These are phyloP conservation scores for Graphilbum sp. DNA, from an alignment of 2,329 filamentous ascomycete genomes.

Conservation along the genomic window DNA sequence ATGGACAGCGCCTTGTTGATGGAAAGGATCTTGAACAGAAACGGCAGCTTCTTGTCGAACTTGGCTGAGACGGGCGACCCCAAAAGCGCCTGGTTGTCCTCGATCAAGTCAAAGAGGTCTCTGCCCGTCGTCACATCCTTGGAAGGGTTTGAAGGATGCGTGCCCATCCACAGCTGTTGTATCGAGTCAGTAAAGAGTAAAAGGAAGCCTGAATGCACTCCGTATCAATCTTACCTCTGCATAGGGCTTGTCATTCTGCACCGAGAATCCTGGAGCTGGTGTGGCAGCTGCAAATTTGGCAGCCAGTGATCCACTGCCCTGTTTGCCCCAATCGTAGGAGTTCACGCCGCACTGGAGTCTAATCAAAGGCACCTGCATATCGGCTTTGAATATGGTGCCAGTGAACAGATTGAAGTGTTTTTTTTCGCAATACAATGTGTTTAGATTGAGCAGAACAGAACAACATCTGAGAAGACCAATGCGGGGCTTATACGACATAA, in stretches of 20 bases:
- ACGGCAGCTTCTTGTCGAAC: constrained; percentile 74
- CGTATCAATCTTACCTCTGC: constrained; percentile 56
- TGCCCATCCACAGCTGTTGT: constrained; percentile 98
- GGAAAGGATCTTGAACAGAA: constrained; percentile 94
- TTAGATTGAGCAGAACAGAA: too few relatives aligned
- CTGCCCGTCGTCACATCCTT: constrained; percentile 74
- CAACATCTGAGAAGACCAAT: too few relatives aligned
- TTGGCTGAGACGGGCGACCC: constrained; percentile 54
- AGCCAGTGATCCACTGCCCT: constrained; percentile 71
- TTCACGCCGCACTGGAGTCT: constrained; percentile 69
- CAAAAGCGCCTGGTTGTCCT: constrained; percentile 73
- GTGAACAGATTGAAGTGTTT: too few relatives aligned
- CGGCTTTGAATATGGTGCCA: not conserved
- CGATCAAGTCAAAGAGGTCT: constrained; percentile 70
- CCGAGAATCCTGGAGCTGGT: constrained; percentile 52
- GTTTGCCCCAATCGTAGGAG: constrained; percentile 98
- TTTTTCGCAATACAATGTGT: too few relatives aligned
- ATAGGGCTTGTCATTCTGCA: constrained; percentile 81
- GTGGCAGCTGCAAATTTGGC: constrained; percentile 83
- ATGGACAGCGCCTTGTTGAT: constrained; percentile 94
- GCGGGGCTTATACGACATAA: too few relatives aligned
- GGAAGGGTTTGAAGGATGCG: constrained; percentile 88
- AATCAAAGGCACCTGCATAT: not conserved
- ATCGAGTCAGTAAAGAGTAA: not conserved
- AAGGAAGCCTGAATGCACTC: not conserved